Conservation (phyloP, 495 filamentous ascomycete species). For the Aspergillus diversus region DNA sequence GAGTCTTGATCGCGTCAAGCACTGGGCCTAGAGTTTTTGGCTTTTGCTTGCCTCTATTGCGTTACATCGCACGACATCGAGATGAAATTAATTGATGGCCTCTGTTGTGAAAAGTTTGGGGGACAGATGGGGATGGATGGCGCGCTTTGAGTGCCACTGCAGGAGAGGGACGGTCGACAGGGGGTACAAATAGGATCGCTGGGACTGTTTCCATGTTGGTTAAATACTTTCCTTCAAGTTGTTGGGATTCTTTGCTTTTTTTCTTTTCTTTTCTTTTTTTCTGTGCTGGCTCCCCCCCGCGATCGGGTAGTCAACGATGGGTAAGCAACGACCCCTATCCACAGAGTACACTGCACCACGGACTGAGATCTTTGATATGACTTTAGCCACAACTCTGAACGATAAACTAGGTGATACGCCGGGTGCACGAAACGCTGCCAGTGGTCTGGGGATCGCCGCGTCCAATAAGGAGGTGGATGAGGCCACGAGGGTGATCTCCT, state of each 20-base stretch:
- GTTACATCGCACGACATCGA: background rate
- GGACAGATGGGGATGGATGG: background rate
- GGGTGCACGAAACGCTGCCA: too few species aligned
- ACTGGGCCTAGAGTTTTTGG: background rate
- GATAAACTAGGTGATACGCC: too few species aligned
- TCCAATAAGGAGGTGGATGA: background rate
- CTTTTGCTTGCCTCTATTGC: background rate
- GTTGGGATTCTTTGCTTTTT: background rate
- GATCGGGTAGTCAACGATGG: background rate
- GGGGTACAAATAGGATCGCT: slow-evolving; percentile 1
- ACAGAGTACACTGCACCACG: background rate
- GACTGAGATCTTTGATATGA: background rate
- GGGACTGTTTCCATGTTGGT: background rate
- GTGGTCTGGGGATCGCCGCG: too few species aligned
- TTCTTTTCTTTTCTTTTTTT: background rate
- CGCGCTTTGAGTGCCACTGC: background rate
- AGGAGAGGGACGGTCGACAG: background rate
- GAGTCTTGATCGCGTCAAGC: background rate
- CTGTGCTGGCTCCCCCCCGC: background rate
- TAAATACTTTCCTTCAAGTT: background rate
- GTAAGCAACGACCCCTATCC: background rate
- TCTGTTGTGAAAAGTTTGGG: background rate
- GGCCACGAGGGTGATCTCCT: background rate
- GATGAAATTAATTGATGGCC: background rate
- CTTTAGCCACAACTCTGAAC: background rate